Conservation (phyloP, 2,329 filamentous ascomycete genomes). For the Phyllachora maydis region DNA sequence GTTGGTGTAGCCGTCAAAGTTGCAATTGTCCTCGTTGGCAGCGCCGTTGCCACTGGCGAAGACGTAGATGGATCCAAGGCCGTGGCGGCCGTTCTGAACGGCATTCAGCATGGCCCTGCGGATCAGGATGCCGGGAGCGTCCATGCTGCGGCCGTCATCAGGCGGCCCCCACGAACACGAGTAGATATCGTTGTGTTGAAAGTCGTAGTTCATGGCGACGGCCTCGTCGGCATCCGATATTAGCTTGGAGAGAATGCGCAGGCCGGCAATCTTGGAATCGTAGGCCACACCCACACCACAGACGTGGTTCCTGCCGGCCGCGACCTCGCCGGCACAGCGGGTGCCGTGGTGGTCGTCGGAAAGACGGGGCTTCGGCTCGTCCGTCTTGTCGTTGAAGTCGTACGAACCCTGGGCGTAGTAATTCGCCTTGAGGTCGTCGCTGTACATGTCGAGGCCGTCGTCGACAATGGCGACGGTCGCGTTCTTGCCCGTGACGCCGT, state of each 20-base stretch:
- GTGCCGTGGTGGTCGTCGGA: conserved; percentile 82
- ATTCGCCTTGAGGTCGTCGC: conserved; percentile 76
- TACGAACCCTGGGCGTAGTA: conserved; percentile 87
- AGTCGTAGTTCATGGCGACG: conserved; percentile 77
- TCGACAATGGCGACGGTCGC: conserved; percentile 87
- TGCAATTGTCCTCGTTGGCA: conserved; percentile 77
- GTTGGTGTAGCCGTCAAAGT: conserved; percentile 98
- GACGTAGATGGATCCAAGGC: conserved; percentile 80
- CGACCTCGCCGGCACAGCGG: conserved; percentile 83
- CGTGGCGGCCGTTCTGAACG: conserved; percentile 66
- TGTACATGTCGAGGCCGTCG: conserved; percentile 91
- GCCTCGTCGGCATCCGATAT: conserved; percentile 91
- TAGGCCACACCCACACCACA: conserved; percentile 95
- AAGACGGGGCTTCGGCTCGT: conserved; percentile 64
- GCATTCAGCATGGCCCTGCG: conserved; percentile 80
- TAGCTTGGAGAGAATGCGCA: conserved; percentile 78
- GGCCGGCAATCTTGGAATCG: conserved; percentile 72
- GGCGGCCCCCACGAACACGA: conserved; percentile 97
- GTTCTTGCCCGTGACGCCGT: conserved; percentile 78
- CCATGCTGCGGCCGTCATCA: conserved; percentile 87
- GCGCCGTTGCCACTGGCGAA: conserved; percentile 96
- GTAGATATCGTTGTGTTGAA: conserved; percentile 85
- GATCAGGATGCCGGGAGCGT: conserved; percentile 76
- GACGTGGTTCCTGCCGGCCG: conserved; percentile 76
- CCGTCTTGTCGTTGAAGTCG: conserved; percentile 78